Conservation (phyloP, 2,329 filamentous ascomycete species). For the Colletotrichum cereale region DNA sequence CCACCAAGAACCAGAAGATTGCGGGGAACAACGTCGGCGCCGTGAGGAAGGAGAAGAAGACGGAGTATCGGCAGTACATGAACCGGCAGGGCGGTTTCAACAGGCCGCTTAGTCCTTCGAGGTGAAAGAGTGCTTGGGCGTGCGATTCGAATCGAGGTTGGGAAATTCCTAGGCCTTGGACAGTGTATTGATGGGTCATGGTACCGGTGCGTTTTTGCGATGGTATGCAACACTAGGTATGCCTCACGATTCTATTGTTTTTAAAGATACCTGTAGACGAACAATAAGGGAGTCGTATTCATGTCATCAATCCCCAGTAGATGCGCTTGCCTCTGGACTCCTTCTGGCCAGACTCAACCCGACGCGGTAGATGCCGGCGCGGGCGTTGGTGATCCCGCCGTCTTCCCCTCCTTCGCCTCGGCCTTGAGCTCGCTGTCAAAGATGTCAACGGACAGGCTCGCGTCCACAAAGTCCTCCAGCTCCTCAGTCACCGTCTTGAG, state of each 20-base stretch:
- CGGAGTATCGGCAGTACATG: constrained; percentile 97
- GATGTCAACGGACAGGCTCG: constrained; percentile 87
- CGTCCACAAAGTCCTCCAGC: constrained; percentile 94
- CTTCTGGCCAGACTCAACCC: neutral
- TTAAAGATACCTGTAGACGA: constrained; percentile 32
- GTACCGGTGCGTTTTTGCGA: neutral
- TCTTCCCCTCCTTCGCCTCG: constrained; percentile 61
- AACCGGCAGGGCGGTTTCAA: constrained; percentile 88
- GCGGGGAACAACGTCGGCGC: constrained; percentile 86
- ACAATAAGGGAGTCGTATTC: neutral
- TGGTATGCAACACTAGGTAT: neutral
- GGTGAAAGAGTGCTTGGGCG: constrained; percentile 45
- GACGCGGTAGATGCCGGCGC: constrained; percentile 36
- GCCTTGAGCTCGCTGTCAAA: constrained; percentile 68
- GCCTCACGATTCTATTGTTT: constrained; percentile 7
- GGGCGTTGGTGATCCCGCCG: constrained; percentile 44
- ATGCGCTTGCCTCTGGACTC: neutral
- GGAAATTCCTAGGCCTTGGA: neutral
- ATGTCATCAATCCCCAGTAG: neutral
- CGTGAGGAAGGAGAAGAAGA: constrained; percentile 93
- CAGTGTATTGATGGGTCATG: neutral
- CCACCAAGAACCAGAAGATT: constrained; percentile 90
- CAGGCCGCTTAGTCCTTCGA: constrained; percentile 74
- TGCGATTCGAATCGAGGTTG: too few species aligned
- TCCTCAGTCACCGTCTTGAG: constrained; percentile 96